A percentile compares a stretch with the other conserved stretches of the same genome.
Evolutionary conservation across 2,329 filamentous ascomycete genomes (phyloP).

Genomic region (Fusarium cicatricum): DNA sequence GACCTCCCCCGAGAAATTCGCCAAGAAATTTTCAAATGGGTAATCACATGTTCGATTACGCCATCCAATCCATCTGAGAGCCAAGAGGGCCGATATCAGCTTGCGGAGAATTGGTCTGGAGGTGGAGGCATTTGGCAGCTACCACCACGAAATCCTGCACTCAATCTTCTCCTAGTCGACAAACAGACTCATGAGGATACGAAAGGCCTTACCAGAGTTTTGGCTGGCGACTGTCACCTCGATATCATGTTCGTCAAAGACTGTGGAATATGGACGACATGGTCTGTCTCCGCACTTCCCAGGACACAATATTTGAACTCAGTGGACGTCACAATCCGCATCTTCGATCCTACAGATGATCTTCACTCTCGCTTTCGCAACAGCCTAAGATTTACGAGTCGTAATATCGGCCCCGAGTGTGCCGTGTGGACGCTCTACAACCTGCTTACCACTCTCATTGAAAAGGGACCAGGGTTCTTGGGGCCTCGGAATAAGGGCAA

Average conservation of each 20-base stretch:
- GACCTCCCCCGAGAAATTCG: too few species aligned
- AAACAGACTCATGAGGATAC: background rate
- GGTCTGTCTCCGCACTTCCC: background rate
- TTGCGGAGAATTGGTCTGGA: too few species aligned
- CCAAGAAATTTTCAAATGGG: too few species aligned
- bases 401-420: background rate
- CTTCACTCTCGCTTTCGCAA: background rate
- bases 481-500: fast-evolving
- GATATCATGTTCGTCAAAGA: constrained; percentile 22
- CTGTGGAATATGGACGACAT: constrained; percentile 13
- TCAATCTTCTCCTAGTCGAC: constrained; percentile 3
- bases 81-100: too few species aligned
- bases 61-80: too few species aligned
- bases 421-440: constrained; percentile 1
- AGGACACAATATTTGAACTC: constrained; percentile 4
- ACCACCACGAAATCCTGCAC: background rate
- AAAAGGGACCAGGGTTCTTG: background rate
- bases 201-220: background rate
- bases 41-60: too few species aligned
- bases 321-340: constrained; percentile 3
- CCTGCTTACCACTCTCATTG: background rate
- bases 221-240: constrained; percentile 2
- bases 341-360: constrained; percentile 14
- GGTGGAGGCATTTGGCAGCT: background rate
- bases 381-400: background rate